Conservation (phyloP, 176 grass and related monocot species). For the Urochloa ruziziensis region DNA sequence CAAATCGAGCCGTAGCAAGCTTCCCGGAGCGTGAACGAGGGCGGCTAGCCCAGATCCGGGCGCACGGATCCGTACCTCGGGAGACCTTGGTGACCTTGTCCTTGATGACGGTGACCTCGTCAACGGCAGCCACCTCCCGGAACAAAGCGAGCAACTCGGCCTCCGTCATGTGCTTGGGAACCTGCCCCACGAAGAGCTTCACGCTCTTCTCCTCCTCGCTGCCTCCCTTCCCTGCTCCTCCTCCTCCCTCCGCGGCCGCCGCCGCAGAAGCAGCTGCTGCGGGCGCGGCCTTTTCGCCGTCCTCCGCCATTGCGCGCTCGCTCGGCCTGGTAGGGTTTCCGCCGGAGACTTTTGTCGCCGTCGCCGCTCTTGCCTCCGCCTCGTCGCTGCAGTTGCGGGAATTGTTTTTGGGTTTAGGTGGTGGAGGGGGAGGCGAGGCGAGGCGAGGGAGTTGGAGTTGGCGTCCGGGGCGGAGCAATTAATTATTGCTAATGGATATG, state of each 20-base stretch:
- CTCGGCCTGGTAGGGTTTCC: slow-evolving; percentile 27
- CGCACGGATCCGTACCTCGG: slow-evolving; percentile 62
- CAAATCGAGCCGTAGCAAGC: background rate
- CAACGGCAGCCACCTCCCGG: slow-evolving; percentile 79
- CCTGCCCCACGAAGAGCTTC: slow-evolving; percentile 86
- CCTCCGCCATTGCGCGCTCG: slow-evolving; percentile 46
- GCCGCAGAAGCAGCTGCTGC: background rate
- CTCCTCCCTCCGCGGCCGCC: background rate
- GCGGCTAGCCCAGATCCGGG: slow-evolving; percentile 38
- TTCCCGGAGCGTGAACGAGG: background rate
- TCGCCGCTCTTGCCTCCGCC: background rate
- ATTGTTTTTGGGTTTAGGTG: slow-evolving; percentile 33
- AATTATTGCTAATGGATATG: slow-evolving; percentile 57
- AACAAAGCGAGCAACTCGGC: slow-evolving; percentile 70
- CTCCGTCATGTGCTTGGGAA: slow-evolving; percentile 76
- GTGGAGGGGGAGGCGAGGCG: slow-evolving; percentile 16
- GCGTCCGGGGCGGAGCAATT: slow-evolving; percentile 27
- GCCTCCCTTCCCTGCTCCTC: background rate
- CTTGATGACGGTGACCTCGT: slow-evolving; percentile 95
- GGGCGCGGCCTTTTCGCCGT: slow-evolving; percentile 18
- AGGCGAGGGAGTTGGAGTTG: slow-evolving; percentile 23
- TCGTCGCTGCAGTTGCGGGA: slow-evolving; percentile 20
- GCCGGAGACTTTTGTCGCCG: background rate
- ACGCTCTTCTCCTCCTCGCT: slow-evolving; percentile 58
- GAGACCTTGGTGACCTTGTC: slow-evolving; percentile 93